phyloP scores from a whole-genome alignment of 768 basidiomycete species.

The Sporobolomyces phaffii region DNA sequence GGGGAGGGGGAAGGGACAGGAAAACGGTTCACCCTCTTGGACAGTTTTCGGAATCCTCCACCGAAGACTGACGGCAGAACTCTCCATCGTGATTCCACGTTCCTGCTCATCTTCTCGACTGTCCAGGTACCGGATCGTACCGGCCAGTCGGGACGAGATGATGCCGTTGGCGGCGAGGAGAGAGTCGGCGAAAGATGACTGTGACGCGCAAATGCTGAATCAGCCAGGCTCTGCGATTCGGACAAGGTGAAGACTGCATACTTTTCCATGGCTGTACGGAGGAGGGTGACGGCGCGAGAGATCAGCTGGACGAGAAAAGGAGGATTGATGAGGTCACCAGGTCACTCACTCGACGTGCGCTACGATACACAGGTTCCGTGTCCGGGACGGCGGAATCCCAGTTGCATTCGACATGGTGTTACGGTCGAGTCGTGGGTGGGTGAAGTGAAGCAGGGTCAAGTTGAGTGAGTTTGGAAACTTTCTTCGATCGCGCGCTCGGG shows the following conservation, averaged over 20 bases:
- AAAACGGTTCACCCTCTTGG: conserved; percentile 49
- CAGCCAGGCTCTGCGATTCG: too few species aligned
- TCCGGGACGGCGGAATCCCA: conserved; percentile 10
- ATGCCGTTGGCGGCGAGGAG: conserved; percentile 96
- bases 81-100: conserved; percentile 98
- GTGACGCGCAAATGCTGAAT: too few species aligned
- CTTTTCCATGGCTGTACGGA: conserved; percentile 31
- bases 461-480: too few species aligned
- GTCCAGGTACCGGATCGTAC: conserved; percentile 91
- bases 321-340: conserved; percentile 7
- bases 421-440: not conserved
- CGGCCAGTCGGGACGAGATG: conserved; percentile 87
- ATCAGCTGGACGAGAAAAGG: not conserved
- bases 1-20: not conserved
- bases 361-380: conserved; percentile 34
- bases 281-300: not conserved
- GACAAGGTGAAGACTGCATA: conserved; percentile 8
- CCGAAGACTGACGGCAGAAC: conserved; percentile 81
- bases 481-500: too few species aligned
- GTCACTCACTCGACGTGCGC: conserved; percentile 37
- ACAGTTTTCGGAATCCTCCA: conserved; percentile 63
- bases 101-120: conserved; percentile 95
- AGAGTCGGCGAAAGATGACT: conserved; percentile 90
- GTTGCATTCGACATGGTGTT: not conserved
- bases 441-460: not conserved